A percentile compares a stretch with the other conserved stretches of the same genome.
phyloP scores from a whole-genome alignment of 148 eudicot genomes.

The Polygonum maritimum region DNA sequence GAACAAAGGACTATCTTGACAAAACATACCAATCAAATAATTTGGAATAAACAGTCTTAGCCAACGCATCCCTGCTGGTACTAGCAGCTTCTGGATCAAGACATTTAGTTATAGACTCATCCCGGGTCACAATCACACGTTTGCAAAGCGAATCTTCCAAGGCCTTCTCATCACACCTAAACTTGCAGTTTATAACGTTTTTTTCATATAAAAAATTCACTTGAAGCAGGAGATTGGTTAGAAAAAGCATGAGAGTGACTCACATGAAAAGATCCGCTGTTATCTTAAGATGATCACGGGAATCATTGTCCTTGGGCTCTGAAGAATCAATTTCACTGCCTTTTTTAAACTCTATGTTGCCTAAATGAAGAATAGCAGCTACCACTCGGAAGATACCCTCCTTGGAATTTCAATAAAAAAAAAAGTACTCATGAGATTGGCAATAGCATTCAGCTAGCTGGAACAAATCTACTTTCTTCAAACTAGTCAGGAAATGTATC shows the following conservation, averaged over 20 bases:
- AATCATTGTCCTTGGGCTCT: slow-evolving; percentile 72
- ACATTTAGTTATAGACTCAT: slow-evolving; percentile 74
- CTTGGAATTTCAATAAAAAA: slow-evolving; percentile 22
- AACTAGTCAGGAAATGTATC: neutral
- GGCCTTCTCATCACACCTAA: slow-evolving; percentile 87
- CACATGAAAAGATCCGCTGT: slow-evolving; percentile 79
- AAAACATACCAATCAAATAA: slow-evolving; percentile 83
- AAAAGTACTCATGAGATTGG: neutral
- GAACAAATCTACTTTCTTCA: neutral
- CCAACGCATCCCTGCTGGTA: slow-evolving; percentile 86
- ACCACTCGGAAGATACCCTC: slow-evolving; percentile 95
- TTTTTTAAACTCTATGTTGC: slow-evolving; percentile 78
- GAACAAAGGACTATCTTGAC: neutral
- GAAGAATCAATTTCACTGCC: slow-evolving; percentile 75
- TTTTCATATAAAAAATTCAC: neutral
- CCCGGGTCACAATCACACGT: slow-evolving; percentile 91
- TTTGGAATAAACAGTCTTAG: slow-evolving; percentile 73
- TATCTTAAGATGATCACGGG: slow-evolving; percentile 66
- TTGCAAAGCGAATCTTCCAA: slow-evolving; percentile 93
- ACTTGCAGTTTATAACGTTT: slow-evolving; percentile 9
- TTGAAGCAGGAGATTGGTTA: neutral
- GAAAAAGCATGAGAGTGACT: slow-evolving; percentile 14
- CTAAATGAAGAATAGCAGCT: slow-evolving; percentile 92
- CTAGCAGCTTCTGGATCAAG: slow-evolving; percentile 72
- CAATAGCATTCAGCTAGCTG: neutral